Base-by-base conservation (phyloP, 306 rosid species). In the Citrullus colocynthis region DNA sequence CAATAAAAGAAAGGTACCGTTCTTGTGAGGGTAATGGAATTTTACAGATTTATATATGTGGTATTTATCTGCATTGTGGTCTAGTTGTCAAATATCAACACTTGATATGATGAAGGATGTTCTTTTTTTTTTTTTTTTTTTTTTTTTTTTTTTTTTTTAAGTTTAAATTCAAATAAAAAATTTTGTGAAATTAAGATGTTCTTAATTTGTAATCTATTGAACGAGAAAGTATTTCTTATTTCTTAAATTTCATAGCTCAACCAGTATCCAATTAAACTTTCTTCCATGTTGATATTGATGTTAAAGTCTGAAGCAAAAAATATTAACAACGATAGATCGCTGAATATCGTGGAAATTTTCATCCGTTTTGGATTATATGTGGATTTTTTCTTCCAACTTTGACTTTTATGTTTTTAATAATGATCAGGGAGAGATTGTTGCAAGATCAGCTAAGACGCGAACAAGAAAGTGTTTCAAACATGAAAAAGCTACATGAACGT, bases 401-500 rank as follows among this genome's bases (percentile, higher is more conserved):
- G 80, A 78, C 60, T 61, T 59, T 61, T 1, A 14, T 51, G 4
- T 70, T 61, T 55, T 65, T 82, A 83, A 20, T 69, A 76, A 48
- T 81, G 58, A 85, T 65, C 89, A 95, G 98, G 89, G 99, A 95
- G 81, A 91, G 91, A 63, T 85, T 87, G 80, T 83, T 95, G 82
- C 99, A 95, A 82, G 99, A 91, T 79, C 97, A 95, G 82, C 84
- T 95, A 78, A 85, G 91, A 81, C 93, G 91, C 82, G 97, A 96
- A 63, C 85, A 92, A 89, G 99, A 89, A 78, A 95, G 98, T 87
- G 96, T 92, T 83, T 88, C 96, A 73, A 95, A 89, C 80, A 95
- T 95, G 97, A 90, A 95, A 84, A 95, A 92, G 85, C 77, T 95
- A 67, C 97, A 95, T 42, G 99, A 95, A 79, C 88, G 93, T 79